These are phyloP conservation scores for Mollisiaceae sp. DNA, from an alignment of 2,329 filamentous ascomycete species.

Conservation along the genomic window DNA sequence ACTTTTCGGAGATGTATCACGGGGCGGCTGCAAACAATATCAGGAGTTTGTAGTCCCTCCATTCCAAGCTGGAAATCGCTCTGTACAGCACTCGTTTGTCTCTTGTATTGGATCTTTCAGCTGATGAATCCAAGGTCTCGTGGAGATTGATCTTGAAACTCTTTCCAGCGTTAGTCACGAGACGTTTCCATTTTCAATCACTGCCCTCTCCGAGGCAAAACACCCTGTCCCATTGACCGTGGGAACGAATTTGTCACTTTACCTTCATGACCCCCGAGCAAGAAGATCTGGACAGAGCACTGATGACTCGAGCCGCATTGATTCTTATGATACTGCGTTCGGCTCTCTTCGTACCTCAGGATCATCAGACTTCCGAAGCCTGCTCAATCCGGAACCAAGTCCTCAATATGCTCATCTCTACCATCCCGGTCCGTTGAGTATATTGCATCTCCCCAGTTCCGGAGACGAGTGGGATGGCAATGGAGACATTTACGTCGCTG, in stretches of 20 bases:
- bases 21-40: too few species aligned
- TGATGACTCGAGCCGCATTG: slow-evolving; percentile 30
- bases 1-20: too few species aligned
- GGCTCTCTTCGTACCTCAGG: slow-evolving; percentile 25
- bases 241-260: slow-evolving; percentile 79
- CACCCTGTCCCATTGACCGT: slow-evolving; percentile 77
- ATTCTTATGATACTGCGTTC: slow-evolving; percentile 38
- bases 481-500: slow-evolving; percentile 85
- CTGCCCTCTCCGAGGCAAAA: slow-evolving; percentile 74
- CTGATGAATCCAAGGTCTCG: slow-evolving; percentile 56
- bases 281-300: slow-evolving; percentile 35
- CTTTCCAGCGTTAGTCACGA: slow-evolving; percentile 72
- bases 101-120: slow-evolving; percentile 10
- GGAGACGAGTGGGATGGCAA: slow-evolving; percentile 49
- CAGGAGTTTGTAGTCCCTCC: neutral
- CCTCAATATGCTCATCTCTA: slow-evolving; percentile 73
- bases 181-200: slow-evolving; percentile 81
- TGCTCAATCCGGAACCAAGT: slow-evolving; percentile 53
- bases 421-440: slow-evolving; percentile 81
- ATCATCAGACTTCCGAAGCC: slow-evolving; percentile 35
- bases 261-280: slow-evolving; percentile 78
- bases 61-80: neutral
- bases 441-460: slow-evolving; percentile 73
- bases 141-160: slow-evolving; percentile 81
- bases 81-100: neutral